A percentile compares a stretch with the other conserved stretches of the same genome.
These are phyloP conservation scores for Fusarium sp. DNA, from an alignment of 2,329 filamentous ascomycete species.

Conservation along the genomic window DNA sequence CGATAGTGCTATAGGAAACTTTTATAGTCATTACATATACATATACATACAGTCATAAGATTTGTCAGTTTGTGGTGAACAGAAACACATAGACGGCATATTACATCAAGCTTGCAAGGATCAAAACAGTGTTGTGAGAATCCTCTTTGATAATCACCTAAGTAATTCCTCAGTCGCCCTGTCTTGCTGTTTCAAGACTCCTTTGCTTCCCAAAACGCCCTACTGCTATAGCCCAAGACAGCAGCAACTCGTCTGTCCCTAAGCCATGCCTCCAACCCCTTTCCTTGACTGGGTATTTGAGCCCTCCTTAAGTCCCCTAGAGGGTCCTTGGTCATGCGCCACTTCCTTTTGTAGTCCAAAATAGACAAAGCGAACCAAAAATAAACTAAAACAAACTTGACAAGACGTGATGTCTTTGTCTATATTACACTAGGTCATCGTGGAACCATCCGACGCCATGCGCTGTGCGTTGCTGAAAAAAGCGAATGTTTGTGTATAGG, in stretches of 20 bases:
- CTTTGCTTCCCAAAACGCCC: slow-evolving; percentile 44
- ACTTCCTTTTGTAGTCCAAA: slow-evolving; percentile 47
- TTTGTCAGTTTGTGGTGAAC: background rate
- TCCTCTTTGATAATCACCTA: slow-evolving; percentile 36
- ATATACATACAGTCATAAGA: background rate
- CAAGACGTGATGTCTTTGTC: slow-evolving; percentile 41
- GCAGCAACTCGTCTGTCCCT: slow-evolving; percentile 36
- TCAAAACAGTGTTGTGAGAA: slow-evolving; percentile 9
- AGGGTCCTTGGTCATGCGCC: slow-evolving; percentile 41
- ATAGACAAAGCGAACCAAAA: slow-evolving; percentile 40
- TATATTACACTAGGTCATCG: slow-evolving; percentile 51
- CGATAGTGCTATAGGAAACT: background rate
- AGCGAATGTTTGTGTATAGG: slow-evolving; percentile 40
- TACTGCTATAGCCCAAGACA: slow-evolving; percentile 47
- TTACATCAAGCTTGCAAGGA: background rate
- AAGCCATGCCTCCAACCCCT: slow-evolving; percentile 30
- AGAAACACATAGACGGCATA: background rate
- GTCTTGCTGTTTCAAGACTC: slow-evolving; percentile 30
- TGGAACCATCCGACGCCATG: slow-evolving; percentile 45
- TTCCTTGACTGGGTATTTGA: slow-evolving; percentile 37
- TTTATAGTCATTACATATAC: background rate
- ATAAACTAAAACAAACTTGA: slow-evolving; percentile 43
- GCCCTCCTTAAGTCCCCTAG: slow-evolving; percentile 37
- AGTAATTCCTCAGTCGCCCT: slow-evolving; percentile 19
- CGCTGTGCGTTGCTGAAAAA: slow-evolving; percentile 48